Conservation (phyloP, 306 rosid genomes). For the Corylus americana region DNA sequence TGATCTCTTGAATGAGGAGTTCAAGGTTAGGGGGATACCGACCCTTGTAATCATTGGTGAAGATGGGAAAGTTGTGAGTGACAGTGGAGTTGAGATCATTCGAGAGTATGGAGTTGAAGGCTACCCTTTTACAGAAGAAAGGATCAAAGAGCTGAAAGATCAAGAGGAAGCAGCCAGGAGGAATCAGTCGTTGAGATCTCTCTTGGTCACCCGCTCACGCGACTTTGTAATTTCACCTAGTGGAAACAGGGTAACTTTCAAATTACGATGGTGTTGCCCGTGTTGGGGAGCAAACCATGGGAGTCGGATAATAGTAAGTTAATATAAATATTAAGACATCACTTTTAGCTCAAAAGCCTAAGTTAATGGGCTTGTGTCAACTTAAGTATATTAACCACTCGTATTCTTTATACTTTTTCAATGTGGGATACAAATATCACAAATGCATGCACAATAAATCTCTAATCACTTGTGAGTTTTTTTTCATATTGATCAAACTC, state of each 20-base stretch:
- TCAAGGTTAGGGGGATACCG: constrained; percentile 61
- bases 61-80: constrained; percentile 49
- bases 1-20: constrained; percentile 41
- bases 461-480: too few relatives aligned
- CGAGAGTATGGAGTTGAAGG: constrained; percentile 54
- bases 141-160: constrained; percentile 47
- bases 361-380: too few relatives aligned
- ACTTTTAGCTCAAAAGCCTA: too few relatives aligned
- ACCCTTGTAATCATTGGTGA: constrained; percentile 55
- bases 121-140: constrained; percentile 57
- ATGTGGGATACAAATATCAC: too few relatives aligned
- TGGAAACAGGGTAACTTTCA: constrained; percentile 45
- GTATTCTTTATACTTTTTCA: too few relatives aligned
- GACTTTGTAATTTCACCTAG: constrained; percentile 57
- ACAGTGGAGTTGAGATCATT: constrained; percentile 40
- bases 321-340: too few relatives aligned
- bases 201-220: constrained; percentile 52
- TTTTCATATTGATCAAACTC: too few relatives aligned
- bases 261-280: not conserved
- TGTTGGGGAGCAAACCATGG: too few relatives aligned
- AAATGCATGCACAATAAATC: too few relatives aligned
- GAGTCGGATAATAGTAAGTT: too few relatives aligned
- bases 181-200: constrained; percentile 51
- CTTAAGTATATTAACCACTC: too few relatives aligned
- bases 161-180: constrained; percentile 51